These are phyloP conservation scores for Trichosanthes truncata DNA, from an alignment of 306 rosid species.

Conservation along the genomic window DNA sequence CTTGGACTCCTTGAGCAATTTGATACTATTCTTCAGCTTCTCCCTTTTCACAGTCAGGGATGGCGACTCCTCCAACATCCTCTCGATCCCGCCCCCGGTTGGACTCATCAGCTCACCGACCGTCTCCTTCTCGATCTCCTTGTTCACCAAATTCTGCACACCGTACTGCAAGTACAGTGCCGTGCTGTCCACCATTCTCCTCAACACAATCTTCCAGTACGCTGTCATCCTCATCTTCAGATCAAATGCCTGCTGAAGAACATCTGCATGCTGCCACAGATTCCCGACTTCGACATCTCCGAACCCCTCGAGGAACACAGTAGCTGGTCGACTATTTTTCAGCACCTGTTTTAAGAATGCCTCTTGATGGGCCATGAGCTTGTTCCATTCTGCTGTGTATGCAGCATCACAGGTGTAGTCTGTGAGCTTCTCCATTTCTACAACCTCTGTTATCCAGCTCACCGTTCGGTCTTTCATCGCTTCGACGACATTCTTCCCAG, in stretches of 20 bases:
- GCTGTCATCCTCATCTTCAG: slow-evolving; percentile 18
- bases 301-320: neutral
- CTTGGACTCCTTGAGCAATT: slow-evolving; percentile 12
- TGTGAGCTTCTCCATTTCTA: slow-evolving; percentile 14
- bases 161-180: slow-evolving; percentile 14
- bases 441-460: slow-evolving; percentile 12
- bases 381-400: slow-evolving; percentile 11
- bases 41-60: slow-evolving; percentile 11
- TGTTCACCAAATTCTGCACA: slow-evolving; percentile 12
- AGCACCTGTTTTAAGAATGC: neutral
- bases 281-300: neutral
- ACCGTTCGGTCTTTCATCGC: slow-evolving; percentile 1
- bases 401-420: slow-evolving; percentile 14
- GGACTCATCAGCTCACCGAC: slow-evolving; percentile 10
- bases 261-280: slow-evolving; percentile 11
- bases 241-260: slow-evolving; percentile 12
- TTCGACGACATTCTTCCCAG: slow-evolving; percentile 5
- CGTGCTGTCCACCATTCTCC: slow-evolving; percentile 17
- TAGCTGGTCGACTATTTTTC: neutral
- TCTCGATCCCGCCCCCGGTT: neutral
- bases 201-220: slow-evolving; percentile 15
- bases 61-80: slow-evolving; percentile 15
- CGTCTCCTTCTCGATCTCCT: slow-evolving; percentile 9
- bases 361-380: slow-evolving; percentile 7
- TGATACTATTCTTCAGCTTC: slow-evolving; percentile 15